Base-by-base conservation (phyloP, 257 asterid species). In the Euphrasia confusa region DNA sequence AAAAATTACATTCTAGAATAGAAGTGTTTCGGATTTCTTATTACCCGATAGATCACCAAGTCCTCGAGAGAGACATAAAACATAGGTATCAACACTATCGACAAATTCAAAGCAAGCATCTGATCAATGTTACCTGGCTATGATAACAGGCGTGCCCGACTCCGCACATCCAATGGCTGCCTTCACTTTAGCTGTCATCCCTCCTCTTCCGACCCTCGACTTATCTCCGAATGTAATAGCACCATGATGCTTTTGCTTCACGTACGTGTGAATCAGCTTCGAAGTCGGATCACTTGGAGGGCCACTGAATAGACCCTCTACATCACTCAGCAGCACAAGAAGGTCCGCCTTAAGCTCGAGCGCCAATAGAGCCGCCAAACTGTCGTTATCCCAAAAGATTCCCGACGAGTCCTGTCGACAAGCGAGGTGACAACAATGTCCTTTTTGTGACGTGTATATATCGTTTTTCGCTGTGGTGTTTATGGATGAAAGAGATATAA, bases 131-230 rank as follows among this genome's bases (percentile, higher is more conserved):
- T 74, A 88, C 96, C 89, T 88, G 68, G 96, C 77, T 30, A 88
- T 83, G 68, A 88, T 82, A 58, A 88, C 96, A 15, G 96, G 94
- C 50, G 84, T 78, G 48, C 89, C 94, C 21, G 91, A 71, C 56
- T 78, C 67, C 28, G 96, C 89, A 21, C 94, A 89, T 33, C 69
- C 77, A 40, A 78, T 70, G 30, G 96, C 96, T 60, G 96, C 94
- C 73, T 88, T 88, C 55, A 88, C 96, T 77, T 88, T 85, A 35
- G 96, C 94, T 17, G 88, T 78, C 96, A 88, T 88, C 9, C 96
- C 96, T 28, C 96, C 96, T 71, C 96, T 75, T 68, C 96, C 96
- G 27, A 88, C 94, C 73, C 96, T 80, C 42, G 96, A 88, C 77
- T 88, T 88, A 75, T 88, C 95, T 57, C 96, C 96, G 54, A 88